These are phyloP conservation scores for Plasmodium yoelii DNA, from an alignment of 169 alveolate species.

Conservation along the genomic window DNA sequence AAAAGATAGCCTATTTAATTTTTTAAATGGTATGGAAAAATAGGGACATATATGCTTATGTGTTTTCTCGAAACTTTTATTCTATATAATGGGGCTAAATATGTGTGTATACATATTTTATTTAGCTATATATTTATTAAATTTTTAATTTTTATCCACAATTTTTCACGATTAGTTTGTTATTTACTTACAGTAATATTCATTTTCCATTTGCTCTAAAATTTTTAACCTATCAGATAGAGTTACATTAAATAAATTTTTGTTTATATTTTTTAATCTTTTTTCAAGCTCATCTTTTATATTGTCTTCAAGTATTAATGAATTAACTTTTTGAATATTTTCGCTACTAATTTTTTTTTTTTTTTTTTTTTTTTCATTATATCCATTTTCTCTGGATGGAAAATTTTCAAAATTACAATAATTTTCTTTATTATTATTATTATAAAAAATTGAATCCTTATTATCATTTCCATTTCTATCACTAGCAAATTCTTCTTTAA, in stretches of 20 bases:
- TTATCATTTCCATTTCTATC: background rate
- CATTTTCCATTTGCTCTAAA: slow-evolving; percentile 77
- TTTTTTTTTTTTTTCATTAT: slow-evolving; percentile 9
- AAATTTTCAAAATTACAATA: slow-evolving; percentile 18
- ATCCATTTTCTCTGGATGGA: background rate
- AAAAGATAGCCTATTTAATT: too few relatives aligned
- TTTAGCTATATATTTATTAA: too few relatives aligned
- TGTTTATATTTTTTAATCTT: slow-evolving; percentile 49
- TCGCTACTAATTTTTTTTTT: slow-evolving; percentile 1
- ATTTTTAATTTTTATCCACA: too few relatives aligned
- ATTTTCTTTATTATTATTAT: background rate
- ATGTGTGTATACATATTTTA: too few relatives aligned
- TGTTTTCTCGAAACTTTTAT: too few relatives aligned
- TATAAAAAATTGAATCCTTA: background rate
- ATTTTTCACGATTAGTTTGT: background rate
- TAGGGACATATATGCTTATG: background rate
- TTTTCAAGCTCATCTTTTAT: slow-evolving; percentile 68
- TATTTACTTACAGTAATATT: slow-evolving; percentile 40
- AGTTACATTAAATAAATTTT: slow-evolving; percentile 45
- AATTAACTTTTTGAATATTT: slow-evolving; percentile 12
- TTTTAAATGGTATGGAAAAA: background rate
- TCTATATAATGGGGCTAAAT: too few relatives aligned
- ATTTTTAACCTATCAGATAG: slow-evolving; percentile 71
- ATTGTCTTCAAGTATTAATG: slow-evolving; percentile 55
- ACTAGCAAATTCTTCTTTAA: slow-evolving; percentile 2